A percentile compares a stretch with the other conserved stretches of the same genome.
phyloP scores from a whole-genome alignment of 257 asterid genomes.

The Ajuga chamaepitys region DNA sequence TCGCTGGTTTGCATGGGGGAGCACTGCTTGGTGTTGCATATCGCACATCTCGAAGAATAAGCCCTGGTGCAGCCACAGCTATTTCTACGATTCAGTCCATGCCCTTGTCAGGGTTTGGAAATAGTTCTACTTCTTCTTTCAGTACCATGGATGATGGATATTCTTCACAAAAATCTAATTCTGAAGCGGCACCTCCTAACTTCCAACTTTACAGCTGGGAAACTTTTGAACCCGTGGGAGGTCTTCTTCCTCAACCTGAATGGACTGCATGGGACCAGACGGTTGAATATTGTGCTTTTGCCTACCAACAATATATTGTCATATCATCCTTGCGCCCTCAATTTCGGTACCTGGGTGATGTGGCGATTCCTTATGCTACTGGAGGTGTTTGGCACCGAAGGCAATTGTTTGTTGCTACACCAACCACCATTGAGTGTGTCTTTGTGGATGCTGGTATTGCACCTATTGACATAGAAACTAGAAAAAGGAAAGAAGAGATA shows the following conservation, averaged over 20 bases:
- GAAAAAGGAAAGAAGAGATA: slow-evolving; percentile 71
- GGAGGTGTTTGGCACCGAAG: slow-evolving; percentile 99
- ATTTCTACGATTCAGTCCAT: slow-evolving; percentile 82
- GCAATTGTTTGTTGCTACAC: slow-evolving; percentile 92
- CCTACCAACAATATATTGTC: slow-evolving; percentile 78
- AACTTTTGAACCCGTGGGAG: slow-evolving; percentile 92
- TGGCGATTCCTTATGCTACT: slow-evolving; percentile 91
- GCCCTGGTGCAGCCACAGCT: slow-evolving; percentile 72
- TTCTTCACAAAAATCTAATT: slow-evolving; percentile 51
- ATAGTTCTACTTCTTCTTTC: slow-evolving; percentile 60
- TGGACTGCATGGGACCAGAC: slow-evolving; percentile 99
- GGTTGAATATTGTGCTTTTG: slow-evolving; percentile 97
- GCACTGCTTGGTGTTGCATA: slow-evolving; percentile 92
- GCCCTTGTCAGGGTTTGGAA: slow-evolving; percentile 84
- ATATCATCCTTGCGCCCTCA: slow-evolving; percentile 97
- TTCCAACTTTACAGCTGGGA: slow-evolving; percentile 98
- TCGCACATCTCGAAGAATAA: slow-evolving; percentile 85
- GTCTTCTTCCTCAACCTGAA: slow-evolving; percentile 98
- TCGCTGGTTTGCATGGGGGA: slow-evolving; percentile 88
- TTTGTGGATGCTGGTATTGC: slow-evolving; percentile 95
- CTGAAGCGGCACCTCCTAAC: slow-evolving; percentile 78
- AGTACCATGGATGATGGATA: slow-evolving; percentile 67
- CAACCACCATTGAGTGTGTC: slow-evolving; percentile 94
- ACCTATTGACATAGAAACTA: slow-evolving; percentile 73
- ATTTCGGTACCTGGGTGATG: slow-evolving; percentile 93